Evolutionary conservation across 2,329 filamentous ascomycete genomes (phyloP), one percentile per base, ranked within the genome.

Genomic region (Akanthomyces lecanii): DNA sequence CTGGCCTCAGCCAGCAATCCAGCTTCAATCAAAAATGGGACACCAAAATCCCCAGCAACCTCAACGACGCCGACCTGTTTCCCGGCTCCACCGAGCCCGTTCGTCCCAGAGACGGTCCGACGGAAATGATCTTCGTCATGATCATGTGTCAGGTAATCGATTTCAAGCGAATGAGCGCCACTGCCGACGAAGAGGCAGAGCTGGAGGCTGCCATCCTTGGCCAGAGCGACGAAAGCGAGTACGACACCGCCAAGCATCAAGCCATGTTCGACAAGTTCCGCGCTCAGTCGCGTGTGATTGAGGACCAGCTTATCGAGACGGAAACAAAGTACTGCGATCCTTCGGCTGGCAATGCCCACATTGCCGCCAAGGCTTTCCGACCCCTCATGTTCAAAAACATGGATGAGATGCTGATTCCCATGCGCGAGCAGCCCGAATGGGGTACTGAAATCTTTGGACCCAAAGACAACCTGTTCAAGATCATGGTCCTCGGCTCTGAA

Each of bases 51-150:
- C 85, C 85, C 6, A 76, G 76, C 54, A 87, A 87, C 65, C 73
- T 87, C 62, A 84, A 86, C 70, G 85, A 88, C 66, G 77, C 78
- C 25, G 84, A 87, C 65, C 74, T 88, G 0, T 81, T 80, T 63
- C 83, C 82, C 1, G 77, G 77, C 2, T 82, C 83, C 40, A 79
- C 77, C 8, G 79, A 83, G 61, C 79, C 81, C 0, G 71, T 85
- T 1, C 76, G 79, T 50, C 75, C 81, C 14, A 79, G 79, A 23
- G 81, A 85, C 2, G 83, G 83, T 0, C 83, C 84, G 3, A 87
- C 84, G 0, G 84, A 87, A 65, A 87, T 87, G 84, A 81, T 82
- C 0, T 85, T 85, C 65, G 79, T 79, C 65, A 68, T 86, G 38
- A 72, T 85, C 11, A 73, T 77, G 5, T 81, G 79, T 71, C 79